phyloP scores from a whole-genome alignment of 208 protist species.

The Leptomonas seymouri region DNA sequence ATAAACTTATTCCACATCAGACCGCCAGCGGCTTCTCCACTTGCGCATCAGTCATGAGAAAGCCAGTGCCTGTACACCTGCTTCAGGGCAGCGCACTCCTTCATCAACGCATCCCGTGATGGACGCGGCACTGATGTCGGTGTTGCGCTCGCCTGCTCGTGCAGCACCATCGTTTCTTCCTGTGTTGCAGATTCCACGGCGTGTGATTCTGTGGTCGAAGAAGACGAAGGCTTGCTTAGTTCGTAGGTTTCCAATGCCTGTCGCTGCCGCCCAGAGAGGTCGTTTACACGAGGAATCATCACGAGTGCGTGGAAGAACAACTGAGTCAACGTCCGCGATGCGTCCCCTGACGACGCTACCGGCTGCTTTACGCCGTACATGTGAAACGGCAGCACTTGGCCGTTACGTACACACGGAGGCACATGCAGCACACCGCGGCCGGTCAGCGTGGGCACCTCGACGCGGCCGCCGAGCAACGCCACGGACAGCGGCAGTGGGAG shows the following conservation, averaged over 20 bases:
- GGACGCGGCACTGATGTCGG: background rate
- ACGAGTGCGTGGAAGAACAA: conserved; percentile 73
- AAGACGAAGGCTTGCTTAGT: conserved; percentile 11
- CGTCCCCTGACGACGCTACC: background rate
- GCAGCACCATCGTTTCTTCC: background rate
- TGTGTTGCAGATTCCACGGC: background rate
- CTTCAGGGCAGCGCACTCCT: conserved; percentile 54
- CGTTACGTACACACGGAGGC: conserved; percentile 78
- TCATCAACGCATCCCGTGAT: conserved; percentile 23
- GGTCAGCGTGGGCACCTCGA: conserved; percentile 58
- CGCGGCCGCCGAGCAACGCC: conserved; percentile 76
- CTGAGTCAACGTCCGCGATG: background rate
- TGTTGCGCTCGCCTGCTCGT: background rate
- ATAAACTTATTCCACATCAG: too few relatives aligned
- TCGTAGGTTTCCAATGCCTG: conserved; percentile 55
- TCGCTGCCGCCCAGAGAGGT: conserved; percentile 66
- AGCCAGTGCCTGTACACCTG: conserved; percentile 68
- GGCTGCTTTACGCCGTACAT: conserved; percentile 38
- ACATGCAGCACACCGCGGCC: conserved; percentile 48
- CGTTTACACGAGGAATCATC: conserved; percentile 55
- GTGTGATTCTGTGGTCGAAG: background rate
- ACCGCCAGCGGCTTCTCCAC: too few relatives aligned
- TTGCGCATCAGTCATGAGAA: conserved; percentile 7
- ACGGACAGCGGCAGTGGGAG: conserved; percentile 78
- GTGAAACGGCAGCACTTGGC: conserved; percentile 51